Percentiles rank a stretch among this genome's conserved stretches.
Conservation (phyloP, 2,329 filamentous ascomycete genomes). For the Rhynchosporium agropyri region DNA sequence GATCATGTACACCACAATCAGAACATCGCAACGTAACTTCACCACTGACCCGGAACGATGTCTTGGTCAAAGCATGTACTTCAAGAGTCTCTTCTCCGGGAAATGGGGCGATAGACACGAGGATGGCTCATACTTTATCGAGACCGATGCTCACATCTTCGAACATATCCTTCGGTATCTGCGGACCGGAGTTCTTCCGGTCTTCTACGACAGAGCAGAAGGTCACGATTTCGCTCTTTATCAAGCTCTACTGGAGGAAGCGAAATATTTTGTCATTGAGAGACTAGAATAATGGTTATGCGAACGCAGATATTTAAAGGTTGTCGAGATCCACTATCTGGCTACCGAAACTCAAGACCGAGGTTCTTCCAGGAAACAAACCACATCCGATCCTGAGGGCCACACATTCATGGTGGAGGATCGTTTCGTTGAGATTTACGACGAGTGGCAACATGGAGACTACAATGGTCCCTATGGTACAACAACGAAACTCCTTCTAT, state of each 20-base stretch:
- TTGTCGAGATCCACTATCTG: constrained; percentile 1
- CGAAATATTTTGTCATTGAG: neutral
- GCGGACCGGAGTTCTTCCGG: constrained; percentile 6
- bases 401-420: neutral
- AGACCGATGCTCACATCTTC: constrained; percentile 4
- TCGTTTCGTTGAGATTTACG: constrained; percentile 1
- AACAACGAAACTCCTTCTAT: neutral
- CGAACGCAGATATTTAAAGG: constrained; percentile 6
- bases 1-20: constrained; percentile 3
- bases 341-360: constrained; percentile 28
- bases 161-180: constrained; percentile 4
- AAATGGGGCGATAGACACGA: constrained; percentile 2
- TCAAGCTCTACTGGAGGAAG: constrained; percentile 3
- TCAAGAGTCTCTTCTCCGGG: constrained; percentile 4
- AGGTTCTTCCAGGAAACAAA: neutral
- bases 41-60: neutral
- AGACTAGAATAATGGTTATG: constrained; percentile 4
- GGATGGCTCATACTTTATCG: constrained; percentile 7
- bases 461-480: constrained; percentile 1
- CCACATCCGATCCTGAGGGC: neutral
- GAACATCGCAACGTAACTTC: neutral
- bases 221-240: constrained; percentile 9
- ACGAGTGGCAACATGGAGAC: neutral
- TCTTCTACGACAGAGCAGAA: constrained; percentile 6
- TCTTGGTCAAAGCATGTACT: constrained; percentile 9